Percentiles rank a stretch among this genome's conserved stretches.
These are phyloP conservation scores for Aspergillus sojae DNA, from an alignment of 2,329 filamentous ascomycete species.

Conservation along the genomic window DNA sequence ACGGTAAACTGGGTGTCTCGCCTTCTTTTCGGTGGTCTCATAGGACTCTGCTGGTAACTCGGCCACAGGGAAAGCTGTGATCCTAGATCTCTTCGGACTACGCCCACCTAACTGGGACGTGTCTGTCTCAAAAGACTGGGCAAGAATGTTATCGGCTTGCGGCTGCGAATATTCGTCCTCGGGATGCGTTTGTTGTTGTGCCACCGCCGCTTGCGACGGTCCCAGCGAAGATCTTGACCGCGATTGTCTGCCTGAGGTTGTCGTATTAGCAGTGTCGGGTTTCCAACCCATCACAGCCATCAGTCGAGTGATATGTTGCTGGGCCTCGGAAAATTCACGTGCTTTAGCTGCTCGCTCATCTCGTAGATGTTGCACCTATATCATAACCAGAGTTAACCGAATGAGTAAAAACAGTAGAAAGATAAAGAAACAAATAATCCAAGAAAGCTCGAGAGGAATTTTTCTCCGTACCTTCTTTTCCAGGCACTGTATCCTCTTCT, in stretches of 20 bases:
- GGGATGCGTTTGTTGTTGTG: constrained; percentile 20
- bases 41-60: constrained; percentile 15
- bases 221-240: constrained; percentile 19
- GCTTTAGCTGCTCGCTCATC: constrained; percentile 41
- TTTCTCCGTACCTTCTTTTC: constrained; percentile 34
- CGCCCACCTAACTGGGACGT: constrained; percentile 22
- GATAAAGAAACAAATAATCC: too few relatives aligned
- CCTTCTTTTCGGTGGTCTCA: constrained; percentile 6
- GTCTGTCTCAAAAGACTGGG: constrained; percentile 26
- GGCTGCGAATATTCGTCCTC: constrained; percentile 22
- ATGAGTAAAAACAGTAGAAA: neutral
- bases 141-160: constrained; percentile 13
- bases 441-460: neutral
- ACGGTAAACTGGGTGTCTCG: constrained; percentile 12
- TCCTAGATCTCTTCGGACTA: constrained; percentile 33
- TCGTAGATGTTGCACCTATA: constrained; percentile 37
- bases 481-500: constrained; percentile 34
- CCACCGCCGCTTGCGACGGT: constrained; percentile 11
- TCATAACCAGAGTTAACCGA: neutral
- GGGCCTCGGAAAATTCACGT: constrained; percentile 43
- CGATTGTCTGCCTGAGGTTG: constrained; percentile 20
- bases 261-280: constrained; percentile 21
- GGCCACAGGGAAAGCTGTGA: constrained; percentile 21
- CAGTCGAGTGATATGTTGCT: constrained; percentile 41
- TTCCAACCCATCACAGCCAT: constrained; percentile 44